Conservation (phyloP, 371 early-diverging fungal species). For the Haplosporangium sp. region DNA sequence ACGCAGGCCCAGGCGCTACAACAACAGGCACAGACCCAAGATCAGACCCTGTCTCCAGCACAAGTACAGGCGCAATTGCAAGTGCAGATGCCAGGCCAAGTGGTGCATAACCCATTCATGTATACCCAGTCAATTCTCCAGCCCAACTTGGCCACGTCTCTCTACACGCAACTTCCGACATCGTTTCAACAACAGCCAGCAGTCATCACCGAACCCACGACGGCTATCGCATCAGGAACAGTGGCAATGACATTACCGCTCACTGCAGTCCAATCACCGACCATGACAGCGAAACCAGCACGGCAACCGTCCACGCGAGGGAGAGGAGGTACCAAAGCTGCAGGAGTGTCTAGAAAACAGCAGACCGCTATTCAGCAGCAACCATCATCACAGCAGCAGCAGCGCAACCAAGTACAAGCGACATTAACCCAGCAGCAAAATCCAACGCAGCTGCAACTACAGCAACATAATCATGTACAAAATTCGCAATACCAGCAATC, state of each 20-base stretch:
- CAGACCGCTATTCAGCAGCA: neutral
- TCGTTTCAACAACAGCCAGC: neutral
- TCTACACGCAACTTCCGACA: neutral
- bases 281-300: neutral
- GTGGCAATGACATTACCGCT: neutral
- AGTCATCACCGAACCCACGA: neutral
- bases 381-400: conserved; percentile 2
- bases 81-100: no score
- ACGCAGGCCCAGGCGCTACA: conserved; percentile 37
- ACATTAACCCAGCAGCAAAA: neutral
- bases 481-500: conserved; percentile 29
- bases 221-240: neutral
- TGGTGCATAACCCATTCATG: no score
- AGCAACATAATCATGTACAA: neutral
- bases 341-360: conserved; percentile 4
- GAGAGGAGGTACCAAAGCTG: neutral
- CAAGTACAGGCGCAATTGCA: conserved; percentile 36
- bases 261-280: neutral
- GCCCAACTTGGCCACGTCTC: neutral
- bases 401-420: no score
- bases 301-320: conserved; percentile 10
- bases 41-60: conserved; percentile 13
- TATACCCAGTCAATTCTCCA: conserved; percentile 5
- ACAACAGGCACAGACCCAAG: conserved; percentile 22
- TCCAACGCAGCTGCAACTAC: conserved; percentile 10